Evolutionary conservation across 495 filamentous ascomycete species (phyloP), one percentile per base, ranked within the genome.

Genomic region (Cercophora sp.): DNA sequence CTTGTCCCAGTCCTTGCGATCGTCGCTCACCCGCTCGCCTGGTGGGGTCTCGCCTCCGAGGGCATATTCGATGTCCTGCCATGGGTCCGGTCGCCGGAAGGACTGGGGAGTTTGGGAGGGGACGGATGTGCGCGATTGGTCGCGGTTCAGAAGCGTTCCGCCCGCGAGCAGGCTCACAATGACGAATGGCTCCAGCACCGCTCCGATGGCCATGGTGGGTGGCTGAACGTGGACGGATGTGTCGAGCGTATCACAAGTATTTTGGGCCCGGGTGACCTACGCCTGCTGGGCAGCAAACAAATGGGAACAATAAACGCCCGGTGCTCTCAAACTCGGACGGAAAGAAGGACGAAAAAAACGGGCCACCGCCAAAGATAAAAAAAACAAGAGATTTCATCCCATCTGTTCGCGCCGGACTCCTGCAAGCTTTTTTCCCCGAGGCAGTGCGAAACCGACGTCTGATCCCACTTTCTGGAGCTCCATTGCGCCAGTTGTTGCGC

Each of bases 141-240:
- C 65, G 32, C 67, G 63, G 57, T 70, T 70, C 58, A 70, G 49
- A 27, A 65, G 55, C 5, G 65, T 65, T 18, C 67, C 67, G 9
- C 60, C 57, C 20, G 59, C 49, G 26, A 70, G 55, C 27, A 70
- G 26, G 39, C 56, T 59, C 34, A 68, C 67, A 13, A 70, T 63
- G 15, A 70, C 45, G 27, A 59, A 52, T 10, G 67, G 67, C 39
- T 70, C 67, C 13, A 68, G 19, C 9, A 70, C 48, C 24, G 65
- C 67, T n/a, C 65, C 67, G 42, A 70, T 37, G 15, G 60, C 55
- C 67, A 70, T 70, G 40, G 29, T 32, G 29, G 29, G 29, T 32
- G 8, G 29, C 13, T 13, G 29, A n/a, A n/a, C n/a, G n/a, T n/a
- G n/a, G n/a, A n/a, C n/a, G n/a, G n/a, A n/a, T n/a, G n/a, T n/a